phyloP scores from a whole-genome alignment of 2,329 filamentous ascomycete species.

The Colletotrichum theobromicola region DNA sequence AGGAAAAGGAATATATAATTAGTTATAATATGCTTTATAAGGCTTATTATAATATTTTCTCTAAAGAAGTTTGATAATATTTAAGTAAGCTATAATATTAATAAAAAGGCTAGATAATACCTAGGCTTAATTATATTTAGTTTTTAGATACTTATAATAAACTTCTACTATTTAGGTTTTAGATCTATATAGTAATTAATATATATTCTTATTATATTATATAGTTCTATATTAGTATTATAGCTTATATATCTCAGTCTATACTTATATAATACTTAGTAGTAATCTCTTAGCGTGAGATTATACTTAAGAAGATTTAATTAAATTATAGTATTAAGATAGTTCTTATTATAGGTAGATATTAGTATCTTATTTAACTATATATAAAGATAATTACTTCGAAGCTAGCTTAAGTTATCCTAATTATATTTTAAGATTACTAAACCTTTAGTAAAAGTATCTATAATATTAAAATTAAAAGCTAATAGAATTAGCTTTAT shows the following conservation, averaged over 20 bases:
- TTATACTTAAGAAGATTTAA: neutral
- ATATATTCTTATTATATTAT: neutral
- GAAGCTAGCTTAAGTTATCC: neutral
- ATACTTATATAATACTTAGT: neutral
- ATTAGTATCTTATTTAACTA: neutral
- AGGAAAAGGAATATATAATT: no score
- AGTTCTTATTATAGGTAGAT: neutral
- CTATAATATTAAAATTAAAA: neutral
- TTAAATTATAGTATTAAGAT: neutral
- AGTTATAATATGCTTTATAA: no score
- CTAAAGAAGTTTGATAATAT: no score
- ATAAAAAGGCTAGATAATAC: no score
- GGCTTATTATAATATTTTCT: no score
- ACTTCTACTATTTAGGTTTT: neutral
- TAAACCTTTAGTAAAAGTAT: neutral
- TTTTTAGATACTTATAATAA: neutral
- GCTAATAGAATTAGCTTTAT: neutral
- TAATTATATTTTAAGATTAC: neutral
- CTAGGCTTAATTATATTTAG: no score
- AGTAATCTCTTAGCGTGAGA: neutral
- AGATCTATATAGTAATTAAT: neutral
- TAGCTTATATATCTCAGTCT: neutral
- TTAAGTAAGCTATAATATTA: no score
- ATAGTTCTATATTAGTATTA: neutral
- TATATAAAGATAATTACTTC: neutral